Evolutionary conservation across 225 moss, liverwort and hornwort genomes (phyloP).

Genomic region (Physcomitrium patens): DNA sequence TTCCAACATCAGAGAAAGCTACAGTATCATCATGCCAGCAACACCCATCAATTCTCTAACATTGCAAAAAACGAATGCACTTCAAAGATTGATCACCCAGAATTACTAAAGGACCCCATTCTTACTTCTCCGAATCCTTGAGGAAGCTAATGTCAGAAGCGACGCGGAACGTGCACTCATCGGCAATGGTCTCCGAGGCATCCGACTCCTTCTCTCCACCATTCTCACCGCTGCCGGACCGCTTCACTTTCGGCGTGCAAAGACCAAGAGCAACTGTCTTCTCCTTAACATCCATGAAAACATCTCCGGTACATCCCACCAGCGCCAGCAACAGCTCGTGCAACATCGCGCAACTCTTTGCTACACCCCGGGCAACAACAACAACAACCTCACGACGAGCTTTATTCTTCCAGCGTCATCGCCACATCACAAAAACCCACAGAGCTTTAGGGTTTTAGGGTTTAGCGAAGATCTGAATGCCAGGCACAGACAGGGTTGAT

Average conservation of each 20-base stretch:
- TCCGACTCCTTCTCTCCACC: conserved; percentile 40
- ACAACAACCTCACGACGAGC: neutral
- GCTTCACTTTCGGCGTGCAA: conserved; percentile 37
- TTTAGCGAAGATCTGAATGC: too few species aligned
- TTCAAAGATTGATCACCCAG: neutral
- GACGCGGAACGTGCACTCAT: conserved; percentile 92
- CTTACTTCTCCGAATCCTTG: conserved; percentile 79
- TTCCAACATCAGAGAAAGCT: neutral
- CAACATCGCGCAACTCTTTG: conserved; percentile 57
- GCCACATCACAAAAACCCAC: neutral
- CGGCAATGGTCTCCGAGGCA: conserved; percentile 35
- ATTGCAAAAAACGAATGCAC: neutral
- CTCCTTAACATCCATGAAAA: conserved; percentile 93
- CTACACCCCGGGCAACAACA: neutral
- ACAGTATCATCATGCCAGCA: neutral
- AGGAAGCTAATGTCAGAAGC: conserved; percentile 95
- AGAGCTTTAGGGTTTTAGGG: too few species aligned
- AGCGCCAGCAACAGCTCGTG: conserved; percentile 96
- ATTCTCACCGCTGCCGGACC: conserved; percentile 37
- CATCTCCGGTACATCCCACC: conserved; percentile 98
- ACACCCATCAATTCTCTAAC: neutral
- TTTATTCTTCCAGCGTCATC: conserved; percentile 30
- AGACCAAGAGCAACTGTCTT: conserved; percentile 81
- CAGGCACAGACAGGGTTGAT: too few species aligned
- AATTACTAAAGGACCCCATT: neutral